Conservation (phyloP, 108 stramenopile species). For the Bacterosira constricta region DNA sequence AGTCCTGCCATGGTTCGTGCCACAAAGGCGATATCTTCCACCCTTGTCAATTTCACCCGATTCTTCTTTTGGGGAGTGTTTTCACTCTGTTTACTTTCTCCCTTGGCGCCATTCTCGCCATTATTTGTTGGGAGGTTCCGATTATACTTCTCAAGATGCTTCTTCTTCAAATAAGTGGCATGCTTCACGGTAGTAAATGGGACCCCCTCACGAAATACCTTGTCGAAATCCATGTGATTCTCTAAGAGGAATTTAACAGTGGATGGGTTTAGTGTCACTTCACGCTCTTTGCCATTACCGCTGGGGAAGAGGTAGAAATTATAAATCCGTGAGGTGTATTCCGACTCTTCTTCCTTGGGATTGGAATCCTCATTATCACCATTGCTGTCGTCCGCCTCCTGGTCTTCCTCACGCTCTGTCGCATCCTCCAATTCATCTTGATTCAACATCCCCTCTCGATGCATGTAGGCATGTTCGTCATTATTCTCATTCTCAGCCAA, state of each 20-base stretch:
- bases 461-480: conserved; percentile 44
- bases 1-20: conserved; percentile 73
- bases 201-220: conserved; percentile 66
- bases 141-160: conserved; percentile 41
- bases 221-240: conserved; percentile 74
- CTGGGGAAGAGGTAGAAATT: conserved; percentile 83
- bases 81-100: background rate
- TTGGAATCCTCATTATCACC: background rate
- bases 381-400: background rate
- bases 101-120: conserved; percentile 4
- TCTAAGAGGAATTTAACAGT: conserved; percentile 65
- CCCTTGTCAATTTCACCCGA: conserved; percentile 32
- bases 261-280: conserved; percentile 70
- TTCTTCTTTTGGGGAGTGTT: conserved; percentile 2
- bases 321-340: conserved; percentile 56
- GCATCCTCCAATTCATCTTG: conserved; percentile 46
- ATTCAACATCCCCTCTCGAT: conserved; percentile 47
- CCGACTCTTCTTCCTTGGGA: conserved; percentile 11
- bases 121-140: too few species aligned
- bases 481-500: background rate
- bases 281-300: conserved; percentile 27
- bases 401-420: conserved; percentile 39
- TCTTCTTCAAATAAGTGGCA: conserved; percentile 44
- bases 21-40: conserved; percentile 63
- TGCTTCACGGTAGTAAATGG: conserved; percentile 51